phyloP scores from a whole-genome alignment of 2,329 filamentous ascomycete species.

The Dactylellina sp. region DNA sequence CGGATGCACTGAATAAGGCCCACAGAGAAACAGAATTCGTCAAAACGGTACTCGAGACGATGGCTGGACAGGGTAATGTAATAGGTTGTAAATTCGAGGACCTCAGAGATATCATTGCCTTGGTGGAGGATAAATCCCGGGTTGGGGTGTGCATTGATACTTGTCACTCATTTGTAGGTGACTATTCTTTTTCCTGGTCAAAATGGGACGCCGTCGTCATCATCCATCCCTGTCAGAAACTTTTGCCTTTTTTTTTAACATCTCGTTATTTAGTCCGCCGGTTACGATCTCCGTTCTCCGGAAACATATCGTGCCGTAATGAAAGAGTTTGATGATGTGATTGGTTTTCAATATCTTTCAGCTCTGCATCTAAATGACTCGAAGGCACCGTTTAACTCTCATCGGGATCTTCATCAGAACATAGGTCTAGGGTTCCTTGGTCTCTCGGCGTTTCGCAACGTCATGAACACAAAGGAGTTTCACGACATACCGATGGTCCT shows the following conservation, averaged over 20 bases:
- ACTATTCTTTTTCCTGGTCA: neutral
- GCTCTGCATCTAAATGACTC: constrained; percentile 95
- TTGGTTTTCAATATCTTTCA: constrained; percentile 82
- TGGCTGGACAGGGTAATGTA: constrained; percentile 90
- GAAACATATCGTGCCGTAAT: constrained; percentile 79
- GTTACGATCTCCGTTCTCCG: constrained; percentile 85
- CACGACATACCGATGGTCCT: constrained; percentile 87
- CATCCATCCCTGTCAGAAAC: neutral
- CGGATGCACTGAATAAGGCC: constrained; percentile 82
- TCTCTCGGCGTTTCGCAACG: constrained; percentile 85
- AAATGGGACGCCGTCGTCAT: neutral
- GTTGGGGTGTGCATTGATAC: constrained; percentile 97
- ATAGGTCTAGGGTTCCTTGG: constrained; percentile 96
- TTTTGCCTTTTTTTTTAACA: neutral
- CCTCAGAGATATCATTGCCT: constrained; percentile 82
- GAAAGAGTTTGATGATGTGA: constrained; percentile 77
- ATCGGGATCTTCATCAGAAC: constrained; percentile 92
- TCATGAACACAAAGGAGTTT: constrained; percentile 85
- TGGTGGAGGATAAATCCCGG: constrained; percentile 81
- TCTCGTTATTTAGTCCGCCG: constrained; percentile 69
- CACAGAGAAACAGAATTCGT: constrained; percentile 81
- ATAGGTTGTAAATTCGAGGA: constrained; percentile 84
- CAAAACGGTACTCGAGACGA: constrained; percentile 90
- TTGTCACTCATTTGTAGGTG: constrained; percentile 83
- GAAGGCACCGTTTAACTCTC: constrained; percentile 85